Evolutionary conservation across 371 early-diverging fungal species (phyloP).

Genomic region (Lichtheimia ornata): DNA sequence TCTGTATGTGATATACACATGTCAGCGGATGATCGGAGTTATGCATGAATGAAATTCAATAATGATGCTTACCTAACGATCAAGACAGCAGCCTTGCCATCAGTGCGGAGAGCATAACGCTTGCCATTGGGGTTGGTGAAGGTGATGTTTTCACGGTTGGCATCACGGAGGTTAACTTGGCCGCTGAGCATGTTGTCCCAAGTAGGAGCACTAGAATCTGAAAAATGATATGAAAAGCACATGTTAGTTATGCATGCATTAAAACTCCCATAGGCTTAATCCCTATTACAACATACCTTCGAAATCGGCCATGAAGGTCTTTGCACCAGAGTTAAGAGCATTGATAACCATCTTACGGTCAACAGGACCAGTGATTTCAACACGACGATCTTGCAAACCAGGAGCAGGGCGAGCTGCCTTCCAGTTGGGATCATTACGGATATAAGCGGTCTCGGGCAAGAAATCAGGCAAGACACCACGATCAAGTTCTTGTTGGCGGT

Average conservation of each 20-base stretch:
- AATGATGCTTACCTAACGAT: conserved; percentile 71
- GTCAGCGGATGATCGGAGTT: neutral
- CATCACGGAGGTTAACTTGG: conserved; percentile 91
- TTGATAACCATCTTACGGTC: conserved; percentile 99
- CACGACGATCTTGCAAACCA: conserved; percentile 89
- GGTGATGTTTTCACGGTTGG: conserved; percentile 78
- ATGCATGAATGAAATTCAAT: conserved; percentile 8
- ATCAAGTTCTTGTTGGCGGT: conserved; percentile 79
- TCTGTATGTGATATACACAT: conserved; percentile 31
- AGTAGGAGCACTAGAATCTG: conserved; percentile 91
- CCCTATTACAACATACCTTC: conserved; percentile 68
- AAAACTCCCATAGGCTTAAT: neutral
- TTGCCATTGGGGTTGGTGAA: conserved; percentile 90
- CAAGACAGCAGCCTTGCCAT: conserved; percentile 83
- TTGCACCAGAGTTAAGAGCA: conserved; percentile 91
- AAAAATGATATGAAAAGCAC: conserved; percentile 18
- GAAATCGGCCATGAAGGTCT: conserved; percentile 96
- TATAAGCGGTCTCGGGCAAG: conserved; percentile 86
- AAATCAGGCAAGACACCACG: conserved; percentile 86
- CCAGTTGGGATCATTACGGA: conserved; percentile 90
- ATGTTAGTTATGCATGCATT: neutral
- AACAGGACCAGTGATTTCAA: conserved; percentile 97
- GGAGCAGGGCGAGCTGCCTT: conserved; percentile 88
- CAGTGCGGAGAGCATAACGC: conserved; percentile 81
- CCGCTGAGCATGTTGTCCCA: conserved; percentile 87